Base-by-base conservation (phyloP, 768 basidiomycete species). In the Leucocoprinus sp. region DNA sequence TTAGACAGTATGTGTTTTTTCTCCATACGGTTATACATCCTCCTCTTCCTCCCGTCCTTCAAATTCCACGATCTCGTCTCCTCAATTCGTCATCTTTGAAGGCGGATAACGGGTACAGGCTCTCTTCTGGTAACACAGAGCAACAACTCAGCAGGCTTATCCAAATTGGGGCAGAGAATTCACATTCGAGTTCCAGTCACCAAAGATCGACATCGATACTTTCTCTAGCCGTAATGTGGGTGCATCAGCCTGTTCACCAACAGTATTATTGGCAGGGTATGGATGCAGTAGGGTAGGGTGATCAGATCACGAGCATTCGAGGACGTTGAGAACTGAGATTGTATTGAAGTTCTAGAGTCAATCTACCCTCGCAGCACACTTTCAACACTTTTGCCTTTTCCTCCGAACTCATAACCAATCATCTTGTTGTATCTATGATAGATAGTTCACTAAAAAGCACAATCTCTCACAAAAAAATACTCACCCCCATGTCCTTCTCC, bases 291-390 rank as follows among this genome's bases (percentile, higher is more conserved):
- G 27, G 27, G 27, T 5, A 7, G 34, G n/a, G 34, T 62, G 60
- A 28, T 53, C 60, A n/a, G 29, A 61, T 56, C 46, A 65, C 69
- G 14, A 85, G 60, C 14, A 11, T 31, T 31, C 5, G 31, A 4
- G 5, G n/a, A 14, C 31, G 9, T 8, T 11, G 9, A 14, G n/a
- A 8, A 14, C 11, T 11, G 31, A 12, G 31, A 31, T 5, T 31
- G 15, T 19, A 67, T 45, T 83, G 79, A 39, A 85, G 54, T 55
- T 84, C 85, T 9, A 75, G 71, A 9, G 73, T n/a, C 73, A 1
- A 88, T 70, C 57, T 83, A n/a, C 83, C 14, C 77, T 71, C 4
- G 82, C 82, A 21, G 80, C 83, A 14, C 1, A 75, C 77, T 52
- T 81, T 76, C 22, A 75, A 68, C n/a, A 66, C 68, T 2, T 59